These are phyloP conservation scores for Heliamphora pulchella DNA, from an alignment of 179 eudicot genomes.

Conservation along the genomic window DNA sequence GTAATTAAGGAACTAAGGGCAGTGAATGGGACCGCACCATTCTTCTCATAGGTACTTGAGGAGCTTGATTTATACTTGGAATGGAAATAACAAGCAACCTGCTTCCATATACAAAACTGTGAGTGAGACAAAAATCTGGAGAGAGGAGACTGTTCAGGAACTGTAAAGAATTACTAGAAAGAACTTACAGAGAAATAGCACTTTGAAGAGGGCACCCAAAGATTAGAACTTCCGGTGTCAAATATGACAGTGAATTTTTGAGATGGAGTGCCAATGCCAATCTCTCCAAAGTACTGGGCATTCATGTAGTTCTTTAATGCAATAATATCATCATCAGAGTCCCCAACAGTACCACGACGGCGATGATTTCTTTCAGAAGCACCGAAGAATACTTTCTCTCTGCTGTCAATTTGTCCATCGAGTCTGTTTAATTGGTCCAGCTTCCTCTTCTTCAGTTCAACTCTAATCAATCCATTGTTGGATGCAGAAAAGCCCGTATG, in stretches of 20 bases:
- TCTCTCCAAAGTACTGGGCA: constrained; percentile 85
- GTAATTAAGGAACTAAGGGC: too few relatives aligned
- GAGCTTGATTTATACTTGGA: constrained; percentile 39
- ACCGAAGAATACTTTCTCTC: constrained; percentile 1
- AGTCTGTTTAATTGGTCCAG: constrained; percentile 32
- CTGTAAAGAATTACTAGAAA: too few relatives aligned
- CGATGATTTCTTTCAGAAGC: constrained; percentile 12
- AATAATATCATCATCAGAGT: constrained; percentile 30
- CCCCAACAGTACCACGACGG: constrained; percentile 17
- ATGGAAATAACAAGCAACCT: constrained; percentile 52
- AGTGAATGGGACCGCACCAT: constrained; percentile 21
- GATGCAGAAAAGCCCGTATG: constrained; percentile 21
- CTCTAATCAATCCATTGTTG: constrained; percentile 39
- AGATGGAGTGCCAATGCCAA: constrained; percentile 45
- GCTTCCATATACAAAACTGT: constrained; percentile 1
- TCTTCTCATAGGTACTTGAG: constrained; percentile 39
- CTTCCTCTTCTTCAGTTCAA: constrained; percentile 44
- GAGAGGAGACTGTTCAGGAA: too few relatives aligned
- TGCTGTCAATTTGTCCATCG: constrained; percentile 21
- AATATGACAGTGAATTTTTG: constrained; percentile 56
- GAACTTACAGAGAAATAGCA: constrained; percentile 68
- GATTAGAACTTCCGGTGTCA: constrained; percentile 80
- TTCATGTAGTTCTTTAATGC: constrained; percentile 73
- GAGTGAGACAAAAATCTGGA: too few relatives aligned
- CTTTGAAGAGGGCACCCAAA: constrained; percentile 84